phyloP scores from a whole-genome alignment of 139 green algal species.

The Yamagishiella unicocca region DNA sequence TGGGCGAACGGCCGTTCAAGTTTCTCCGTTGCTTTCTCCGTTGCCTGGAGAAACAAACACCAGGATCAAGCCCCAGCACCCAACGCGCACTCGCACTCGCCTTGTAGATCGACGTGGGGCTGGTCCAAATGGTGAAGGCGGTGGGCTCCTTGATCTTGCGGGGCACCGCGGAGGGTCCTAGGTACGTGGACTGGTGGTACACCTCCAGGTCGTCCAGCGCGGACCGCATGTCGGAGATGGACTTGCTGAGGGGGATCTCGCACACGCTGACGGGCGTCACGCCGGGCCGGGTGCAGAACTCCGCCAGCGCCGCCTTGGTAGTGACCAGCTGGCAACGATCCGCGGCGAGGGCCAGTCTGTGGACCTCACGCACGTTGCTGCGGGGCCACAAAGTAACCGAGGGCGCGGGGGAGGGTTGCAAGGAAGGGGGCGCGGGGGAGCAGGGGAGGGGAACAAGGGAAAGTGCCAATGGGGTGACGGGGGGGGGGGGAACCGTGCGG shows the following conservation, averaged over 20 bases:
- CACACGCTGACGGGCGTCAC: not conserved
- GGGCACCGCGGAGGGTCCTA: not conserved
- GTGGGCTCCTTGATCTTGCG: not conserved
- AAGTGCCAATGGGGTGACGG: not conserved
- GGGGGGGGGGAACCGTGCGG: not conserved
- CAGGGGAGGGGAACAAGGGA: not conserved
- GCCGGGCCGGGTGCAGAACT: constrained; percentile 11
- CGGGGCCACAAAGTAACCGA: not conserved
- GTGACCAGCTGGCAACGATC: constrained; percentile 13
- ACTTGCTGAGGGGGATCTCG: not conserved
- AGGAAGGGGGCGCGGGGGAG: not conserved
- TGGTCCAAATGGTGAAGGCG: constrained; percentile 13
- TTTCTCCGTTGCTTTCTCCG: no score
- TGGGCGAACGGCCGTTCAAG: no score
- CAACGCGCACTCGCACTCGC: no score
- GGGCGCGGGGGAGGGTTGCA: not conserved
- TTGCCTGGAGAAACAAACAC: no score
- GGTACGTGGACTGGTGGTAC: constrained; percentile 22
- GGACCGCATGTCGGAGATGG: not conserved
- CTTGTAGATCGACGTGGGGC: not conserved
- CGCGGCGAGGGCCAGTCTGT: constrained; percentile 28
- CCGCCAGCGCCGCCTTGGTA: not conserved
- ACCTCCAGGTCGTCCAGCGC: constrained; percentile 19
- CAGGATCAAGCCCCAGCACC: no score
- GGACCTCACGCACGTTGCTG: constrained; percentile 35